Evolutionary conservation across 176 grass and related monocot species (phyloP).

Genomic region (Ensete ventricosum): DNA sequence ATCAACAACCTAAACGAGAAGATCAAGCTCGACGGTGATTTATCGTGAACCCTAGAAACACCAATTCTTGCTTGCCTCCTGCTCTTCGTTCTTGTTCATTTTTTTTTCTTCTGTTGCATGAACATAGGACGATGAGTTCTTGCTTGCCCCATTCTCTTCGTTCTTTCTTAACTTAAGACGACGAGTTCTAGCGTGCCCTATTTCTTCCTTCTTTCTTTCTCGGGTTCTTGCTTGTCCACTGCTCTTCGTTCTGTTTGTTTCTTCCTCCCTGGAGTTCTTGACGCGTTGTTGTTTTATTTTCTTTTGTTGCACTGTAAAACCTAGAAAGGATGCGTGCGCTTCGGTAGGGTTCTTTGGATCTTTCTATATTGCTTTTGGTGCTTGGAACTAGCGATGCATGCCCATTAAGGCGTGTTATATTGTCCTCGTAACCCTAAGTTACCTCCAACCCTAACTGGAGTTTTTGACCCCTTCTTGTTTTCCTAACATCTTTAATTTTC

Average conservation of each 20-base stretch:
- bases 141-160: neutral
- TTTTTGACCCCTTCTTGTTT: too few relatives aligned
- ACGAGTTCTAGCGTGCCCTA: neutral
- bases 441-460: neutral
- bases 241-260: neutral
- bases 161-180: neutral
- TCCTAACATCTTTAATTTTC: too few relatives aligned
- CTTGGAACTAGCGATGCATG: neutral
- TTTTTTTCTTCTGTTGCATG: neutral
- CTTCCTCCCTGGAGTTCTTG: neutral
- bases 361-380: neutral
- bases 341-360: neutral
- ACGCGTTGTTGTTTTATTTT: too few relatives aligned
- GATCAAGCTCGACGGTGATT: conserved; percentile 77
- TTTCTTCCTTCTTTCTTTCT: neutral
- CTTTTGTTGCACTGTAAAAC: neutral
- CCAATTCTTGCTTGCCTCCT: too few relatives aligned
- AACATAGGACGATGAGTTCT: neutral
- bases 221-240: neutral
- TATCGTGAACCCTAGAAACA: neutral
- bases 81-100: neutral
- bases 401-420: neutral
- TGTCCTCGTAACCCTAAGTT: neutral
- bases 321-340: neutral
- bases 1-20: conserved; percentile 99